These are phyloP conservation scores for Colletotrichum simmondsii DNA, from an alignment of 2,329 filamentous ascomycete genomes.

Conservation along the genomic window DNA sequence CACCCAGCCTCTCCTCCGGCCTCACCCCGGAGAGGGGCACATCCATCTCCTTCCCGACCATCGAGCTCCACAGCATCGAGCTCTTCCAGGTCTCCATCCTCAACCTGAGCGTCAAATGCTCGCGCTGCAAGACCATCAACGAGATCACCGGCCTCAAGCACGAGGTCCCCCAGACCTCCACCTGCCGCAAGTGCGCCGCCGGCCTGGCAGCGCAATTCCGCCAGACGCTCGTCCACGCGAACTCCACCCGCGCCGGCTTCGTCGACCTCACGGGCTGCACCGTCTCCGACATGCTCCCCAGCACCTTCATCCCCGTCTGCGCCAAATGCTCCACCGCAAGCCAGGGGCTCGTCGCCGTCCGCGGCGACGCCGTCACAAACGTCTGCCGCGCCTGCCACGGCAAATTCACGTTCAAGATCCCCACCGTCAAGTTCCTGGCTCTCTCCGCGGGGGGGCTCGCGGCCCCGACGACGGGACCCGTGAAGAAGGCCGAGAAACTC, in stretches of 20 bases:
- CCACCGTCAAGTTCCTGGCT: conserved; percentile 80
- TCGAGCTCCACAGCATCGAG: conserved; percentile 83
- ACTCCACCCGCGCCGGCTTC: conserved; percentile 81
- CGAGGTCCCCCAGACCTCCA: conserved; percentile 59
- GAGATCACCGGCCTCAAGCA: conserved; percentile 76
- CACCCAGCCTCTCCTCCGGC: conserved; percentile 42
- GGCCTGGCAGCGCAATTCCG: conserved; percentile 67
- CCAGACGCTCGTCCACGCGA: conserved; percentile 76
- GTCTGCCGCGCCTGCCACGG: conserved; percentile 83
- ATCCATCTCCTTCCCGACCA: conserved; percentile 80
- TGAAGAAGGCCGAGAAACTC: conserved; percentile 62
- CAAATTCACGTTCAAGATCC: conserved; percentile 83
- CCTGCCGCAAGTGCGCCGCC: conserved; percentile 70
- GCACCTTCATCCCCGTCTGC: conserved; percentile 83
- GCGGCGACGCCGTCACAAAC: conserved; percentile 78
- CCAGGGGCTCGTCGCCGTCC: conserved; percentile 76
- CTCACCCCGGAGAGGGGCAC: conserved; percentile 72
- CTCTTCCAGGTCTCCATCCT: conserved; percentile 76
- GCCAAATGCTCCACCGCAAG: conserved; percentile 77
- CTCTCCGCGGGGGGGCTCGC: conserved; percentile 67
- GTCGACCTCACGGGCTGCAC: conserved; percentile 81
- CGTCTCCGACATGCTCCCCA: conserved; percentile 80
- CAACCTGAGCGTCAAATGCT: conserved; percentile 79
- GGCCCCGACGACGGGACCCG: conserved; percentile 50
- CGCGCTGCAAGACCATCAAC: conserved; percentile 78